Evolutionary conservation across 108 stramenopile species (phyloP).

Genomic region (Cyclotella atomus): DNA sequence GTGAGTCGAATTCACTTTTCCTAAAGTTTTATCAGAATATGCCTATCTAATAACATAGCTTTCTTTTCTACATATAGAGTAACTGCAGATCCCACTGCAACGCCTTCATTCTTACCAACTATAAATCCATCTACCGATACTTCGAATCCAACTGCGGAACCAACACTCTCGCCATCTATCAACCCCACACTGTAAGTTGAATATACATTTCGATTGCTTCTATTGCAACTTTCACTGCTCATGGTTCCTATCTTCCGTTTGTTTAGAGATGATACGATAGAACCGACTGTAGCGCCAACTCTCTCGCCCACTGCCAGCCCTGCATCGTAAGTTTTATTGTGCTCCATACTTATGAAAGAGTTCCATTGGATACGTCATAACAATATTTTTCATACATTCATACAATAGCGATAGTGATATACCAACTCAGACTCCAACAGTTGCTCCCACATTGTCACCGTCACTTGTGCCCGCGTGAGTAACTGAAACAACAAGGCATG

Average conservation of each 20-base stretch:
- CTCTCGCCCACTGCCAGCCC: not conserved
- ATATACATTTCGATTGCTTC: not conserved
- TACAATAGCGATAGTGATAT: not conserved
- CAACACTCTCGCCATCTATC: not conserved
- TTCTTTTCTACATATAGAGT: not conserved
- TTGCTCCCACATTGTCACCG: not conserved
- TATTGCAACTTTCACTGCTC: not conserved
- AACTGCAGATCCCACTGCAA: not conserved
- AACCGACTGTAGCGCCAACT: not conserved
- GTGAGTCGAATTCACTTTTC: too few species aligned
- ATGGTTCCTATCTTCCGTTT: not conserved
- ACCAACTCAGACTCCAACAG: slow-evolving; percentile 2
- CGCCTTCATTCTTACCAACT: not conserved
- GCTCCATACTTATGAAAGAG: too few species aligned
- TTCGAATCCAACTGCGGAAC: not conserved
- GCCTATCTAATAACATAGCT: not conserved
- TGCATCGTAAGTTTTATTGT: too few species aligned
- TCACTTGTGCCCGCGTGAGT: not conserved
- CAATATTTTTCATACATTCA: too few species aligned
- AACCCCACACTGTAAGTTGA: not conserved
- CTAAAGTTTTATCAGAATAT: too few species aligned
- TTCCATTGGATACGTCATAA: too few species aligned
- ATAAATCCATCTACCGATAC: not conserved
- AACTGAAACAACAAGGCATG: not conserved
- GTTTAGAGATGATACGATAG: not conserved